Evolutionary conservation across 2,329 filamentous ascomycete genomes (phyloP).

Genomic region (Fusarium sp.): DNA sequence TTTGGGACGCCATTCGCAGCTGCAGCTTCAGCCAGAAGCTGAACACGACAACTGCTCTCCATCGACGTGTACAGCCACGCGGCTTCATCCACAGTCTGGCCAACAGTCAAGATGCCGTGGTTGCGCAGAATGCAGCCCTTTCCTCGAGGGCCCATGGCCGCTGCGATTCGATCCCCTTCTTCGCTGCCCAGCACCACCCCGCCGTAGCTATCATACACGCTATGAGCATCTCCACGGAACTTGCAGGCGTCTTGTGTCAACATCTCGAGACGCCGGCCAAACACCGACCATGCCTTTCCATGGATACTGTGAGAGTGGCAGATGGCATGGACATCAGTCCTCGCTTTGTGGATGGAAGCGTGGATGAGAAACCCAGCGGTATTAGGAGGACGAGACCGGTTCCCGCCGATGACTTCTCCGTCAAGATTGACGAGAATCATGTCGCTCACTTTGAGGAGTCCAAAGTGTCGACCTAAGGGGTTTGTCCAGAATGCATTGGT

Average conservation of each 20-base stretch:
- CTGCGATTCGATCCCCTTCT: slow-evolving; percentile 72
- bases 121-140: slow-evolving; percentile 75
- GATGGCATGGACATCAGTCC: slow-evolving; percentile 72
- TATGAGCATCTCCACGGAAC: slow-evolving; percentile 70
- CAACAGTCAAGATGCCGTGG: slow-evolving; percentile 77
- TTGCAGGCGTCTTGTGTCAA: slow-evolving; percentile 73
- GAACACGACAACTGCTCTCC: slow-evolving; percentile 69
- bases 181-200: slow-evolving; percentile 66
- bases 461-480: slow-evolving; percentile 74
- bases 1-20: slow-evolving; percentile 49
- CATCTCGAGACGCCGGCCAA: slow-evolving; percentile 74
- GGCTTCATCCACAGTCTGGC: slow-evolving; percentile 77
- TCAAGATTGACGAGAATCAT: slow-evolving; percentile 72
- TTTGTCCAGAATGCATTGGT: slow-evolving; percentile 73
- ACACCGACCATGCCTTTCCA: slow-evolving; percentile 74
- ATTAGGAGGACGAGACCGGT: slow-evolving; percentile 69
- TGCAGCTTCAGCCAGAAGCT: slow-evolving; percentile 47
- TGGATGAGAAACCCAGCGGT: slow-evolving; percentile 78
- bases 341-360: slow-evolving; percentile 69
- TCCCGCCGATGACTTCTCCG: slow-evolving; percentile 73
- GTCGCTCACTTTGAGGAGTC: slow-evolving; percentile 71
- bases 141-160: slow-evolving; percentile 65
- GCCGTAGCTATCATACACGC: slow-evolving; percentile 68
- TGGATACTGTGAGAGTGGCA: slow-evolving; percentile 74
- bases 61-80: slow-evolving; percentile 75